Percentiles rank a stretch among this genome's conserved stretches.
Evolutionary conservation across 371 early-diverging fungal genomes (phyloP).

Genomic region (Mucor mucedo): DNA sequence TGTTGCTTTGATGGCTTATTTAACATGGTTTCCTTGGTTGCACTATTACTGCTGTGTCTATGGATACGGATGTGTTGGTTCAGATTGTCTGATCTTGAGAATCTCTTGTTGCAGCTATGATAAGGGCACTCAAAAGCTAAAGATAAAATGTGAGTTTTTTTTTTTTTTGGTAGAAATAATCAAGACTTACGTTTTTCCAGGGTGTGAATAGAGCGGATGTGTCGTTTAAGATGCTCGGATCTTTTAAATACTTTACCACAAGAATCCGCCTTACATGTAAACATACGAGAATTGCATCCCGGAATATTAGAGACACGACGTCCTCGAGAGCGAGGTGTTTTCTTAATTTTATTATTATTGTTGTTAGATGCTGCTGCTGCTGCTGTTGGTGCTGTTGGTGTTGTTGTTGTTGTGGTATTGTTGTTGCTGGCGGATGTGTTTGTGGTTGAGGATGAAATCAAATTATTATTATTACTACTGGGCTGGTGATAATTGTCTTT

Average conservation of each 20-base stretch:
- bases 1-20: slow-evolving; percentile 10
- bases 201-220: slow-evolving; percentile 70
- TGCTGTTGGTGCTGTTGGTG: not conserved
- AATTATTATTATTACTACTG: not conserved
- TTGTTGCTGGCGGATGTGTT: not conserved
- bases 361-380: not conserved
- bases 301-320: slow-evolving; percentile 61
- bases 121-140: slow-evolving; percentile 69
- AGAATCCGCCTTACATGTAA: slow-evolving; percentile 56
- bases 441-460: slow-evolving; percentile 1
- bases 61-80: slow-evolving; percentile 74
- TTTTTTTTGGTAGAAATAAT: not conserved
- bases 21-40: not conserved
- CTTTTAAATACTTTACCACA: slow-evolving; percentile 71
- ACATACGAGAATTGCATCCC: slow-evolving; percentile 47
- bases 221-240: slow-evolving; percentile 70
- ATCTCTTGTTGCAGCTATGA: slow-evolving; percentile 78
- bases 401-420: not conserved
- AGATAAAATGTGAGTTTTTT: not conserved
- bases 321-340: slow-evolving; percentile 57
- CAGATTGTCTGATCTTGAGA: slow-evolving; percentile 85
- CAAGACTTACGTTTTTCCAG: slow-evolving; percentile 64
- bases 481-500: slow-evolving; percentile 15
- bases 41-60: slow-evolving; percentile 44
- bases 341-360: slow-evolving; percentile 11